phyloP scores from a whole-genome alignment of 495 filamentous ascomycete genomes.

The Penicillium fimorum region DNA sequence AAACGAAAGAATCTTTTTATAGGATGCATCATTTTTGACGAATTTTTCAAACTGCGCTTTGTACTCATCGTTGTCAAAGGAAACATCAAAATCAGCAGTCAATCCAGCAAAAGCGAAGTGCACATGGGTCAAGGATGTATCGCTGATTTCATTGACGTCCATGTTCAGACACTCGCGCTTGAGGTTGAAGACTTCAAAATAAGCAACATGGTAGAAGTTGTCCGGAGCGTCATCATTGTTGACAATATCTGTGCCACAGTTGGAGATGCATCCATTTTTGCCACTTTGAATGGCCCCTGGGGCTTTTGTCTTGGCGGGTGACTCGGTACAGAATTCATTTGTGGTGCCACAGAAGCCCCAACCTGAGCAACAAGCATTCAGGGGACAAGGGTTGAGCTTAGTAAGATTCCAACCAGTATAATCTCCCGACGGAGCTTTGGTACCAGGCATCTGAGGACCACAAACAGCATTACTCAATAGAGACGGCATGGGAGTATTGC shows the following conservation, averaged over 20 bases:
- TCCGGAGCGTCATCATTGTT: slow-evolving; percentile 14
- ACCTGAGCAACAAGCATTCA: no score
- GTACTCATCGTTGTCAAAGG: background rate
- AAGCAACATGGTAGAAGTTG: background rate
- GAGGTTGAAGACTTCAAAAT: background rate
- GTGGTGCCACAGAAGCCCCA: no score
- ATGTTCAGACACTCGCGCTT: slow-evolving; percentile 25
- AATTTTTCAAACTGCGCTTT: slow-evolving; percentile 29
- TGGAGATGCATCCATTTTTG: slow-evolving; percentile 6
- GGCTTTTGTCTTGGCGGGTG: no score
- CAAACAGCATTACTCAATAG: slow-evolving; percentile 37
- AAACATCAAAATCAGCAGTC: slow-evolving; percentile 12
- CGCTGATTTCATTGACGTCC: slow-evolving; percentile 10
- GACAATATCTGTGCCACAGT: slow-evolving; percentile 45
- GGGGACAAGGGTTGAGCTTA: no score
- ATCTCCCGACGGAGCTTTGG: slow-evolving; percentile 6
- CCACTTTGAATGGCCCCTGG: no score
- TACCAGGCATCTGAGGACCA: slow-evolving; percentile 44
- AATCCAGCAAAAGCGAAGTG: slow-evolving; percentile 46
- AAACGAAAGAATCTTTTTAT: slow-evolving; percentile 37
- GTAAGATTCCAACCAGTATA: no score
- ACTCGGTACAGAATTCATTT: no score
- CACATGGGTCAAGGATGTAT: slow-evolving; percentile 42
- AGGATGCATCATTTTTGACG: slow-evolving; percentile 22
- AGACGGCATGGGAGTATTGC: slow-evolving; percentile 46